Conservation (phyloP, 257 asterid species). For the Euphrasia confusa region DNA sequence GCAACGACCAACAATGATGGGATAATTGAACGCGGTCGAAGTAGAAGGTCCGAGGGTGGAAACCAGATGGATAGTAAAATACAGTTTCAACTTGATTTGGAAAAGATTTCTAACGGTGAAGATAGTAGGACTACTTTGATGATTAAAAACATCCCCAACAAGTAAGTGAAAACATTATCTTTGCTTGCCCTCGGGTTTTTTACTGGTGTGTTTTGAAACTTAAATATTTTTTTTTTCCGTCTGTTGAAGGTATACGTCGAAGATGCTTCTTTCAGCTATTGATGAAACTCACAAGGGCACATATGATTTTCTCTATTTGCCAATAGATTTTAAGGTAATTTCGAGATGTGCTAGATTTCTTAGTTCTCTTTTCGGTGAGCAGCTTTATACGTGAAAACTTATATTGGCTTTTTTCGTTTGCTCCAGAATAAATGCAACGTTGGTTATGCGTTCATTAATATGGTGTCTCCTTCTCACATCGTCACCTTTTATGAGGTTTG, state of each 20-base stretch:
- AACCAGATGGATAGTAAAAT: constrained; percentile 66
- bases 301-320: constrained; percentile 87
- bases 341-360: not conserved
- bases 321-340: constrained; percentile 92
- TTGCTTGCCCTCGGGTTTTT: not conserved
- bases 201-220: not conserved
- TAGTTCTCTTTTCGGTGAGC: not conserved
- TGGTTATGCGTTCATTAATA: constrained; percentile 96
- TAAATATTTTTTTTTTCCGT: constrained; percentile 15
- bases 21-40: constrained; percentile 61
- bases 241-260: constrained; percentile 76
- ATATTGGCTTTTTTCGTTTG: constrained; percentile 19
- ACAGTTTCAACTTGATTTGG: constrained; percentile 86
- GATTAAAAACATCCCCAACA: constrained; percentile 97
- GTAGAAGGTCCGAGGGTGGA: constrained; percentile 62
- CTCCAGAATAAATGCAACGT: constrained; percentile 96
- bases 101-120: constrained; percentile 68
- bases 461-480: constrained; percentile 87
- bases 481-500: constrained; percentile 75
- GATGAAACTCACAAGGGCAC: constrained; percentile 86
- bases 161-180: constrained; percentile 43
- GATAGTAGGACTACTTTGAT: constrained; percentile 89
- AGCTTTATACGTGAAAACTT: constrained; percentile 10
- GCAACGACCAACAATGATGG: constrained; percentile 42
- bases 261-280: constrained; percentile 84